Conservation (phyloP, 108 stramenopile genomes). For the Cyclotella distinguenda region DNA sequence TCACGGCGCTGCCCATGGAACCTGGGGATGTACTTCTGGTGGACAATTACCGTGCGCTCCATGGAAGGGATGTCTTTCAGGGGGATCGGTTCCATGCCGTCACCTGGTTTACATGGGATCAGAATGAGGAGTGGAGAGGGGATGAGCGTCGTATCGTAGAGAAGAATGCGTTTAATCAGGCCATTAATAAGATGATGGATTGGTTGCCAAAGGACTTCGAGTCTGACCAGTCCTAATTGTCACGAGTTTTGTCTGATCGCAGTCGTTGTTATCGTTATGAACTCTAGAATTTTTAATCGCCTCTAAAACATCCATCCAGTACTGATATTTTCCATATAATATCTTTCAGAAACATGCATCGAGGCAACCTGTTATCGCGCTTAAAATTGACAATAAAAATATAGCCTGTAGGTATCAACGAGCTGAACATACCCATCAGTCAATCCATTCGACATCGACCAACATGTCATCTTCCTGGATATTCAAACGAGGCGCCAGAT, state of each 20-base stretch:
- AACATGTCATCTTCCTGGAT: no score
- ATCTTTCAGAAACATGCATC: no score
- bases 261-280: no score
- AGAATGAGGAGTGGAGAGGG: constrained; percentile 83
- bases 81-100: constrained; percentile 93
- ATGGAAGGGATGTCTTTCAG: constrained; percentile 87
- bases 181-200: constrained; percentile 89
- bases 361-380: no score
- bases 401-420: no score
- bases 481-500: no score
- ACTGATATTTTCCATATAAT: no score
- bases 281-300: no score
- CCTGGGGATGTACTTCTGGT: constrained; percentile 90
- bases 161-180: constrained; percentile 88
- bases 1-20: constrained; percentile 87
- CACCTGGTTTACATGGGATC: constrained; percentile 90
- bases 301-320: no score
- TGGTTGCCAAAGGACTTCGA: constrained; percentile 93
- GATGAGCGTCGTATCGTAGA: constrained; percentile 83
- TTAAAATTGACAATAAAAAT: no score
- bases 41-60: constrained; percentile 91
- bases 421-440: no score
- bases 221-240: constrained; percentile 67
- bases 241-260: background rate
- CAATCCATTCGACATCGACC: no score